A percentile compares a stretch with the other conserved stretches of the same genome.
phyloP scores from a whole-genome alignment of 352 stramenopile species.

The Pythium pectinolyticum region DNA sequence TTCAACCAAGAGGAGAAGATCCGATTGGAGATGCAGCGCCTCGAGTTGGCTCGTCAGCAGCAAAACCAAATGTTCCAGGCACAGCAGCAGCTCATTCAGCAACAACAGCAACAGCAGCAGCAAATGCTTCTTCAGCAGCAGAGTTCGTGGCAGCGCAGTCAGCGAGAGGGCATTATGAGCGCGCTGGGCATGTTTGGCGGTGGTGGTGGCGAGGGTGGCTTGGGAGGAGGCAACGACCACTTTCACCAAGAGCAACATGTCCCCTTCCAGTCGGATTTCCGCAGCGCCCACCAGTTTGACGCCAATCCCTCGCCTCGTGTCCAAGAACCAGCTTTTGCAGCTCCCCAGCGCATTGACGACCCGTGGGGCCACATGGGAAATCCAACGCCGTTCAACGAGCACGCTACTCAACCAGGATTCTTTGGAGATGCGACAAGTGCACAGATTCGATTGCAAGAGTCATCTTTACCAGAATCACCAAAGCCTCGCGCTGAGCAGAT shows the following conservation, averaged over 20 bases:
- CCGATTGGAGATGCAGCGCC: constrained; percentile 76
- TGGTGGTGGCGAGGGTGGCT: constrained; percentile 21
- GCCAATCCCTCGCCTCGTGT: constrained; percentile 1
- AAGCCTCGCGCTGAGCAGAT: constrained; percentile 1
- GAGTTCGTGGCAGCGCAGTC: constrained; percentile 71
- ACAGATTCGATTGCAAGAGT: constrained; percentile 12
- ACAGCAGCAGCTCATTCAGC: constrained; percentile 46
- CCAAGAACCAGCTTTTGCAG: constrained; percentile 14
- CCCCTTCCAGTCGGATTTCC: constrained; percentile 57
- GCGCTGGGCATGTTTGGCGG: constrained; percentile 68
- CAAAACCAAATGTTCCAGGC: constrained; percentile 60
- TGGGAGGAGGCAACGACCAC: constrained; percentile 15
- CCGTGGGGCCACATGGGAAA: constrained; percentile 12
- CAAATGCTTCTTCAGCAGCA: constrained; percentile 76
- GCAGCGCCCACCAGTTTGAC: constrained; percentile 40
- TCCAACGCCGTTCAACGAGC: constrained; percentile 7
- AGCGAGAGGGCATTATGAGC: constrained; percentile 80
- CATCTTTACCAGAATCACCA: background rate
- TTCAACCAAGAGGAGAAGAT: constrained; percentile 78
- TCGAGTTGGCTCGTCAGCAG: constrained; percentile 74
- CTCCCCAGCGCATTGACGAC: constrained; percentile 14
- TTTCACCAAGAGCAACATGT: constrained; percentile 31
- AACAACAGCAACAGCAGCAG: constrained; percentile 64
- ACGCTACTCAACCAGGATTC: background rate
- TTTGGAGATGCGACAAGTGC: constrained; percentile 1